phyloP scores from a whole-genome alignment of 1,284 basidiomycete species.

The Ganoderma multipileum region DNA sequence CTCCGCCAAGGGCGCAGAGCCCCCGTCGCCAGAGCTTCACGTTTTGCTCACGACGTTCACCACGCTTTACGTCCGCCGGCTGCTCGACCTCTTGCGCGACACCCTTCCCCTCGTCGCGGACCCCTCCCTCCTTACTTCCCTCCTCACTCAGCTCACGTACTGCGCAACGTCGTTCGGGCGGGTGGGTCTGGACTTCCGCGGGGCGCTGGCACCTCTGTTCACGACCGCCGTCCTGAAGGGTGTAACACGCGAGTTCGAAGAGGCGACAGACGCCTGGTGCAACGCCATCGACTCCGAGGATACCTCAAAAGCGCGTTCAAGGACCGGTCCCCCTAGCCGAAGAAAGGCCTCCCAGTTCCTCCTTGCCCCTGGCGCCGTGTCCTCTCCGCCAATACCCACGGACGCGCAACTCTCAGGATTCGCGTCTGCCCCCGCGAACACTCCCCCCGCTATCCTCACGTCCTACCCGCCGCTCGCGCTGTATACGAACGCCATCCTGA shows the following conservation, averaged over 20 bases:
- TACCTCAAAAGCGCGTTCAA: slow-evolving; percentile 19
- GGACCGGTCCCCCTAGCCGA: slow-evolving; percentile 14
- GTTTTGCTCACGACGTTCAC: slow-evolving; percentile 62
- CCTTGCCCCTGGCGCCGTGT: slow-evolving; percentile 25
- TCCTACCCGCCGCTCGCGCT: slow-evolving; percentile 82
- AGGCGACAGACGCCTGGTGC: slow-evolving; percentile 38
- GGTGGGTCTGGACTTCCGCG: slow-evolving; percentile 88
- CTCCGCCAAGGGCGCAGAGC: slow-evolving; percentile 41
- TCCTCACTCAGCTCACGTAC: slow-evolving; percentile 92
- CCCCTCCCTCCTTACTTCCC: slow-evolving; percentile 76
- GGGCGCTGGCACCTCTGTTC: slow-evolving; percentile 69
- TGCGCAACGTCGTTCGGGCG: slow-evolving; percentile 91
- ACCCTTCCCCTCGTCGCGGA: slow-evolving; percentile 61
- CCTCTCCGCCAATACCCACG: slow-evolving; percentile 38
- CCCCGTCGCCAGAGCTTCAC: slow-evolving; percentile 41
- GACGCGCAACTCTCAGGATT: slow-evolving; percentile 32
- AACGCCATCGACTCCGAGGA: slow-evolving; percentile 22
- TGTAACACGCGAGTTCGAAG: slow-evolving; percentile 50
- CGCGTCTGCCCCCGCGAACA: slow-evolving; percentile 46
- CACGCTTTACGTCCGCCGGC: slow-evolving; percentile 56
- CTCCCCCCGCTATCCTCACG: slow-evolving; percentile 73
- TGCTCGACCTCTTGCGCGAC: slow-evolving; percentile 62
- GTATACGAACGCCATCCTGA: slow-evolving; percentile 78
- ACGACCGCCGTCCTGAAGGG: slow-evolving; percentile 59
- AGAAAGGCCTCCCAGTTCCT: slow-evolving; percentile 34